Evolutionary conservation across 495 filamentous ascomycete genomes (phyloP).

Genomic region (Tuber microsphaerosporum): DNA sequence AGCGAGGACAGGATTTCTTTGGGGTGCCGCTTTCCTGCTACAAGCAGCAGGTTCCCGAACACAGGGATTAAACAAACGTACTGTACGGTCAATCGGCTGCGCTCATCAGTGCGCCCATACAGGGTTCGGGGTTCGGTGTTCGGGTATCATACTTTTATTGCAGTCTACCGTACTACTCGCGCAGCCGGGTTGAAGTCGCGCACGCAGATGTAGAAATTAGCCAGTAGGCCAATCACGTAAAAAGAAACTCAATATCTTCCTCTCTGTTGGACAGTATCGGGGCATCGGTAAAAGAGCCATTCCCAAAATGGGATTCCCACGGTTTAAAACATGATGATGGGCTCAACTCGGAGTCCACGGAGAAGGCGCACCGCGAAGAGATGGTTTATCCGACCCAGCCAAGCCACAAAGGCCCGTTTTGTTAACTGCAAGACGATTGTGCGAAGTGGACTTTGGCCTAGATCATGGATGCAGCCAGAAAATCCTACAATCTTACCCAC

Average conservation of each 20-base stretch:
- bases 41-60: not conserved
- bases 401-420: conserved; percentile 10
- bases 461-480: not conserved
- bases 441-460: not conserved
- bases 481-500: not conserved
- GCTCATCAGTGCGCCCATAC: not conserved
- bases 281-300: not conserved
- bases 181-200: not conserved
- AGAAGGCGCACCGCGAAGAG: conserved; percentile 9
- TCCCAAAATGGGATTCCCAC: not conserved
- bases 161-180: not conserved
- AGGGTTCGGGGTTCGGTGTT: not conserved
- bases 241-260: too few species aligned
- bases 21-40: not conserved
- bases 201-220: too few species aligned
- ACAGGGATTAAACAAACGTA: not conserved
- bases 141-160: not conserved
- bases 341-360: conserved; percentile 1
- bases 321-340: not conserved
- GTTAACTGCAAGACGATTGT: not conserved
- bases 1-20: not conserved
- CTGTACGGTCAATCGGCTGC: not conserved
- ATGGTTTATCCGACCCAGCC: conserved; percentile 23
- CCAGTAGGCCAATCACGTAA: too few species aligned
- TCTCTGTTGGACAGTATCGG: not conserved